Evolutionary conservation across 345 rosid genomes (phyloP), one percentile per base, ranked within the genome.

Genomic region (Cardamine occulta): DNA sequence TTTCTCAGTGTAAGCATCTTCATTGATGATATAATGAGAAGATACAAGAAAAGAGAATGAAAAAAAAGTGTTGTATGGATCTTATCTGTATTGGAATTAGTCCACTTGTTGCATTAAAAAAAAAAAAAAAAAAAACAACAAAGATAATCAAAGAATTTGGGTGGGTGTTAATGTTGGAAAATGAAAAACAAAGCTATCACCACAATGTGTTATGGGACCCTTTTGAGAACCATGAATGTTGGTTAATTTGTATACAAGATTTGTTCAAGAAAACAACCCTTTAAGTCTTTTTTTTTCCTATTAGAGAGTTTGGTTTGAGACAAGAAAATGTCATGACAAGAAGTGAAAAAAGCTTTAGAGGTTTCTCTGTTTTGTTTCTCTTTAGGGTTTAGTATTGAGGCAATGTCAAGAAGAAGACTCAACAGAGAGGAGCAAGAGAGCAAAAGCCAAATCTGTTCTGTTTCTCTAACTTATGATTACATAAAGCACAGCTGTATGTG

Each of bases 121-220:
- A 47, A 5, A 28, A n/a, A 37, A 9, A 29, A 17, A n/a, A 47
- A 3, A 18, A n/a, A 37, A 34, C 42, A 49, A 18, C n/a, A 40
- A 73, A 53, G 35, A 29, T 48, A 56, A 66, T 48, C 45, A 29
- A 58, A 32, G 58, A 56, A 18, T 23, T 65, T 42, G 35, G 35
- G 71, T 74, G 58, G 77, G 72, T 54, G 14, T 29, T 51, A 55
- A 70, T 77, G 40, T 29, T 39, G 55, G 52, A 72, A 56, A 56
- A 76, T 76, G 75, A 69, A 70, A 69, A 63, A 59, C 58, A 49
- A 71, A 77, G 39, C 59, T 70, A 51, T 54, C 55, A 66, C 37
- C 57, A 58, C 61, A 40, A 74, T 42, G 54, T 64, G 77, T 54
- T 24, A 76, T 69, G 75, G 75, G 70, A 68, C 74, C 82, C 83